Evolutionary conservation across 2,329 filamentous ascomycete genomes (phyloP), one percentile per base, ranked within the genome.

Genomic region (Cytospora paraplurivora): DNA sequence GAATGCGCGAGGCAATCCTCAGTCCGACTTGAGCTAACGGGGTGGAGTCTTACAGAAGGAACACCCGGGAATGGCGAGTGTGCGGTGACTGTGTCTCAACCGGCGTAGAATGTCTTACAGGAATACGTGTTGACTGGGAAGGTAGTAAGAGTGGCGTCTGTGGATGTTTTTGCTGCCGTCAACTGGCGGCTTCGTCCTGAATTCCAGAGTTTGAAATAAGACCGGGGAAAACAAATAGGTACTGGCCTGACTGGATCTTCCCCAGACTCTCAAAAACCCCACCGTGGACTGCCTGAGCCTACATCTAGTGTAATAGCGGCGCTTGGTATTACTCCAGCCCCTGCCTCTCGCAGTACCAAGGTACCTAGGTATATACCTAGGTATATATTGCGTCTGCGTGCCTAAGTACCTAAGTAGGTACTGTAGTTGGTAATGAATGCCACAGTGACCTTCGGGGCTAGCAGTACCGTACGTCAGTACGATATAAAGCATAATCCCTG

Each of bases 81-180:
- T 7, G 7, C n/a, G 38, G 35, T 55, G 37, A 50, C 19, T 32
- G 10, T 61, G 59, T 55, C 59, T 55, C 34, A n/a, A 50, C 50
- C 32, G 50, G 59, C 41, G n/a, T 50, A 34, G 37, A 34, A 37
- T 61, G 59, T 61, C 59, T 61, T 51, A 55, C 38, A 47, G 21
- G 41, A 53, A 34, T 34, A 32, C 38, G 52, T n/a, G 54, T 21
- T 33, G 32, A 32, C 7, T 49, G 8, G 49, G 35, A 41, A 49
- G 21, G 34, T 13, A 7, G n/a, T 4, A 37, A 41, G n/a, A 21
- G 51, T 17, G 44, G 51, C 27, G 50, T 13, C 32, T 1, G 58
- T 8, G 15, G 21, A 33, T 12, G 13, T 19, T 37, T 44, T 60
- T 19, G 44, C n/a, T 47, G 44, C n/a, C 44, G 8, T 47, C 12